phyloP scores from a whole-genome alignment of 2,329 filamentous ascomycete species.

The Cadophora gregata region DNA sequence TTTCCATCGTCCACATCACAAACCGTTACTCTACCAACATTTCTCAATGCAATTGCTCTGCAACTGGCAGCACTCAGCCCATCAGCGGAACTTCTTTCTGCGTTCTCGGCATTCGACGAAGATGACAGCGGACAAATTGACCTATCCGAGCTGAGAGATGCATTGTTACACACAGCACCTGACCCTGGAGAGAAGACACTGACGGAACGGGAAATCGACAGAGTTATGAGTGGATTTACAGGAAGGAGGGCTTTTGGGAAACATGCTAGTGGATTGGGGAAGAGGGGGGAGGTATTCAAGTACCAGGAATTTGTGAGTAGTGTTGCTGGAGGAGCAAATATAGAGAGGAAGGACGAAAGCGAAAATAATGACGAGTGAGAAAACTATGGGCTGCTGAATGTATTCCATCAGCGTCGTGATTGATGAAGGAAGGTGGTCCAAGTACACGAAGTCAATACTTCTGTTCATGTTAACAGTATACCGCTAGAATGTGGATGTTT shows the following conservation, averaged over 20 bases:
- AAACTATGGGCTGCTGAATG: neutral
- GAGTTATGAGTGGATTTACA: conserved; percentile 85
- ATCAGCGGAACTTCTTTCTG: conserved; percentile 80
- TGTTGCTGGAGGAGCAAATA: conserved; percentile 40
- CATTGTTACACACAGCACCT: conserved; percentile 80
- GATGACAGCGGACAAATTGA: conserved; percentile 95
- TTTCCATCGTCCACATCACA: conserved; percentile 76
- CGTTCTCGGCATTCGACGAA: conserved; percentile 94
- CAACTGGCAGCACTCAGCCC: conserved; percentile 78
- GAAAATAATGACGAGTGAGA: conserved; percentile 26
- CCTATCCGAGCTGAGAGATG: conserved; percentile 79
- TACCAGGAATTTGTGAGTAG: conserved; percentile 85
- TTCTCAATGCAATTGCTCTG: conserved; percentile 81
- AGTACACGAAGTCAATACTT: neutral
- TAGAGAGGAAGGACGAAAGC: conserved; percentile 36
- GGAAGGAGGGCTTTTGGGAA: conserved; percentile 83
- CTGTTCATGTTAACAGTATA: neutral
- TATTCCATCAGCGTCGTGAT: neutral
- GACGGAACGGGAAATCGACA: conserved; percentile 78
- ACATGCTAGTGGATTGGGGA: conserved; percentile 52
- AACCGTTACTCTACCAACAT: conserved; percentile 82
- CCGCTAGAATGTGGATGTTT: neutral
- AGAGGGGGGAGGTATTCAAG: conserved; percentile 86
- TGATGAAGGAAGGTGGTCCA: neutral
- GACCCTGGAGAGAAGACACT: conserved; percentile 71